Conservation (phyloP, 2,329 filamentous ascomycete genomes). For the Aspergillus fumigatiaffinis region DNA sequence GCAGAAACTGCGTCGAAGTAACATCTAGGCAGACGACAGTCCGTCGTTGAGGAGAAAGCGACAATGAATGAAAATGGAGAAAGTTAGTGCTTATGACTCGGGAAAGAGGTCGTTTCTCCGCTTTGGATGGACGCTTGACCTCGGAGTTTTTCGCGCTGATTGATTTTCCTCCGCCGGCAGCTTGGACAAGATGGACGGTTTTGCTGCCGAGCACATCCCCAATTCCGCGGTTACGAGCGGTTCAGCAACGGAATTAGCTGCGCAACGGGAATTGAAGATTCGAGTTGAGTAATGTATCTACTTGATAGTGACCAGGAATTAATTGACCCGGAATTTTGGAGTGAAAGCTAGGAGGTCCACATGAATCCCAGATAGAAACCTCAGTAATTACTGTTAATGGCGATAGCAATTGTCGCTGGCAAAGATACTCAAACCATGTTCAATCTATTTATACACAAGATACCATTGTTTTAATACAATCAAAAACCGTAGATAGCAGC, state of each 20-base stretch:
- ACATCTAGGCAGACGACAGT: conserved; percentile 37
- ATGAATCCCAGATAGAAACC: background rate
- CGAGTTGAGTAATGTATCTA: background rate
- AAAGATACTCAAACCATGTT: conserved; percentile 11
- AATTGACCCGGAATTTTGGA: background rate
- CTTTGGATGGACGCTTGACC: conserved; percentile 24
- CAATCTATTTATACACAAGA: conserved; percentile 33
- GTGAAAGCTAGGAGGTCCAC: background rate
- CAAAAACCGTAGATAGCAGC: conserved; percentile 9
- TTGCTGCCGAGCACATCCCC: background rate
- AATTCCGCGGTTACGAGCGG: conserved; percentile 1
- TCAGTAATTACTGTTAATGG: background rate
- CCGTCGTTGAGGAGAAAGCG: conserved; percentile 9
- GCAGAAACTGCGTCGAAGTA: conserved; percentile 38
- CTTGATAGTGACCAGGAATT: background rate
- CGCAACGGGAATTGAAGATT: background rate
- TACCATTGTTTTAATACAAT: conserved; percentile 6
- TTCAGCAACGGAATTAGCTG: background rate
- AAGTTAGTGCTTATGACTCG: background rate
- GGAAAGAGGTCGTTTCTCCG: conserved; percentile 14
- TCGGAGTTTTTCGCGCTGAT: conserved; percentile 26
- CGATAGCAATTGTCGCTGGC: too few species aligned
- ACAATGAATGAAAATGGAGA: conserved; percentile 6
- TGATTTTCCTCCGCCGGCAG: conserved; percentile 17
- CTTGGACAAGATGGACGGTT: background rate